Evolutionary conservation across 768 basidiomycete species (phyloP).

Genomic region (Phaeotremella skinneri): DNA sequence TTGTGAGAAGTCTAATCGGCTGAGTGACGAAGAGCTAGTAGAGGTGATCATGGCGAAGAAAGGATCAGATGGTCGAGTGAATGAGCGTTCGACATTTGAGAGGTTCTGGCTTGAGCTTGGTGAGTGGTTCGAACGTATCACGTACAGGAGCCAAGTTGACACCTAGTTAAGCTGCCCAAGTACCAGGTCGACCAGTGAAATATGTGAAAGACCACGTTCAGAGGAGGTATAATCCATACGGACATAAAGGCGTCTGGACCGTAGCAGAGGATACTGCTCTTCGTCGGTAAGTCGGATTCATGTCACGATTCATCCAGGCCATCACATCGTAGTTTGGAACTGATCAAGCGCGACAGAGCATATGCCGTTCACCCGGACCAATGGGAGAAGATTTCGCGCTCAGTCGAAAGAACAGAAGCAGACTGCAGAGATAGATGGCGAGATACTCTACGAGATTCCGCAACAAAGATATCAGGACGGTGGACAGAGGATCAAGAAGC

Average conservation of each 20-base stretch:
- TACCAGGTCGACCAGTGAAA: conserved; percentile 37
- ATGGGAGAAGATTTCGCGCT: conserved; percentile 33
- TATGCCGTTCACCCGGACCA: conserved; percentile 23
- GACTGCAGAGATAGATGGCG: conserved; percentile 39
- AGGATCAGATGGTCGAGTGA: neutral
- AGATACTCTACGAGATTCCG: conserved; percentile 15
- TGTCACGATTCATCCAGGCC: neutral
- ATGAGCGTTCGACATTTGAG: conserved; percentile 13
- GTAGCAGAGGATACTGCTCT: conserved; percentile 31
- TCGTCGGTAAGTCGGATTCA: conserved; percentile 16
- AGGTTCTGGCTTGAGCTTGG: conserved; percentile 40
- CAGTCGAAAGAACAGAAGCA: conserved; percentile 30
- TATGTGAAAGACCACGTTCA: conserved; percentile 32
- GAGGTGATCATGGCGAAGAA: conserved; percentile 29
- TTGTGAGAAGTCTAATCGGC: conserved; percentile 16
- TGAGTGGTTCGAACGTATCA: conserved; percentile 8
- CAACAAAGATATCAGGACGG: conserved; percentile 6
- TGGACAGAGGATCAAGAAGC: conserved; percentile 30
- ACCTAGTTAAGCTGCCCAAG: conserved; percentile 17
- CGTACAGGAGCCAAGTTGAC: neutral
- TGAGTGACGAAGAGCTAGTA: conserved; percentile 27
- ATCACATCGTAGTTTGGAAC: neutral
- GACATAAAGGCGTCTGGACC: conserved; percentile 35
- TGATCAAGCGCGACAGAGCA: conserved; percentile 10
- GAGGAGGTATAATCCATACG: conserved; percentile 33